Conservation (phyloP, 106 monocot species). For the Chionographis japonica region DNA sequence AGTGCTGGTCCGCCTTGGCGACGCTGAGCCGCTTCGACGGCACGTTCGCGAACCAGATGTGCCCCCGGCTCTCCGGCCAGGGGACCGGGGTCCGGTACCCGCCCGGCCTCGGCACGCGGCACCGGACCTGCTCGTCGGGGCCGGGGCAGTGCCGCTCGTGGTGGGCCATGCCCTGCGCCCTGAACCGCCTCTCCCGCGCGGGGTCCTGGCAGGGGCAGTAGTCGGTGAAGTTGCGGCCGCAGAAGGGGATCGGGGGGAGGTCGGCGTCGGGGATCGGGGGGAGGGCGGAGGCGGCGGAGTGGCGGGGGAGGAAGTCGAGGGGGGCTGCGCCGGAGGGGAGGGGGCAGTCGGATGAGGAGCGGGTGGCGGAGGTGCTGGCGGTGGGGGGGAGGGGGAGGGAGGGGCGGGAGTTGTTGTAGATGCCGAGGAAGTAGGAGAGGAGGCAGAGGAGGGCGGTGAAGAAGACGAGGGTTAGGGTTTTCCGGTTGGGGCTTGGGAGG, state of each 20-base stretch:
- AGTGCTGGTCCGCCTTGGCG: conserved; percentile 71
- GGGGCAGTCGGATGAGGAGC: not conserved
- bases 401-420: conserved; percentile 25
- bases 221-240: conserved; percentile 63
- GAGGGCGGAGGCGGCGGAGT: not conserved
- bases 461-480: conserved; percentile 20
- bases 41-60: conserved; percentile 72
- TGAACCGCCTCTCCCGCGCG: conserved; percentile 37
- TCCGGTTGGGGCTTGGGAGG: conserved; percentile 15
- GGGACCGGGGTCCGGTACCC: conserved; percentile 41
- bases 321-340: not conserved
- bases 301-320: not conserved
- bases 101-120: conserved; percentile 47
- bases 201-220: conserved; percentile 86
- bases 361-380: not conserved
- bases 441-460: conserved; percentile 22
- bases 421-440: conserved; percentile 35
- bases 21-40: conserved; percentile 45
- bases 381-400: not conserved
- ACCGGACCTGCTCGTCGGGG: conserved; percentile 17
- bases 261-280: not conserved
- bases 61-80: conserved; percentile 68
- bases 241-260: conserved; percentile 37
- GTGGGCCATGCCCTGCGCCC: conserved; percentile 25
- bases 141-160: conserved; percentile 79